Percentiles rank a stretch among this genome's conserved stretches.
Conservation (phyloP, 768 basidiomycete species). For the Leccinum subgranulosum region DNA sequence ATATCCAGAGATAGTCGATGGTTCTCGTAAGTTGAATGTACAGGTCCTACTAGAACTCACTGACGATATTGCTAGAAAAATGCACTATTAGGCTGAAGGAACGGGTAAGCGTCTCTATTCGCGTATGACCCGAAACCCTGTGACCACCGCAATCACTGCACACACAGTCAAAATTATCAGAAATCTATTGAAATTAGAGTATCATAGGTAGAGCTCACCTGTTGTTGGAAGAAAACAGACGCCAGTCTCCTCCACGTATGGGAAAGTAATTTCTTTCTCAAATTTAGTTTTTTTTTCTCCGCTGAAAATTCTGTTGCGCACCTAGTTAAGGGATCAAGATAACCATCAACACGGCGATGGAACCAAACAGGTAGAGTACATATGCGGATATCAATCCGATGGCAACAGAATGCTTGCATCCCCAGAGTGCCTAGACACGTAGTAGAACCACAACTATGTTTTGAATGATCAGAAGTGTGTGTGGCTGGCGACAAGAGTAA, state of each 20-base stretch:
- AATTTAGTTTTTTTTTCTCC: background rate
- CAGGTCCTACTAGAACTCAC: background rate
- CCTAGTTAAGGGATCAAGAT: background rate
- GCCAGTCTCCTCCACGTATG: background rate
- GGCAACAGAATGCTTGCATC: slow-evolving; percentile 1
- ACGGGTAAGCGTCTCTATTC: background rate
- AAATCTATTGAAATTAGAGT: background rate
- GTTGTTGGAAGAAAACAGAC: background rate
- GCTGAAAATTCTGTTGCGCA: background rate
- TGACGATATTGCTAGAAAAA: background rate
- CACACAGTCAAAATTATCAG: background rate
- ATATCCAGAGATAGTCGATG: slow-evolving; percentile 1
- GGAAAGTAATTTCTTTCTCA: background rate
- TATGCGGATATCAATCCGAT: slow-evolving; percentile 9
- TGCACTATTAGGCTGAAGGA: slow-evolving; percentile 2
- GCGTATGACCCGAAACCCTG: background rate
- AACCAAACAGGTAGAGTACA: background rate
- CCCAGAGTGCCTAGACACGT: slow-evolving; percentile 21
- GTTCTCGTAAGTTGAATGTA: background rate
- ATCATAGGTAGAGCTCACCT: background rate
- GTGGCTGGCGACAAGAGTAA: background rate
- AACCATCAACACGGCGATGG: background rate
- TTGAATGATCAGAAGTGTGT: background rate
- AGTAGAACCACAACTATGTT: slow-evolving; percentile 14
- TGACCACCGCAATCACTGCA: background rate